Base-by-base conservation (phyloP, 2,329 filamentous ascomycete genomes). In the Penicillium occitanis region DNA sequence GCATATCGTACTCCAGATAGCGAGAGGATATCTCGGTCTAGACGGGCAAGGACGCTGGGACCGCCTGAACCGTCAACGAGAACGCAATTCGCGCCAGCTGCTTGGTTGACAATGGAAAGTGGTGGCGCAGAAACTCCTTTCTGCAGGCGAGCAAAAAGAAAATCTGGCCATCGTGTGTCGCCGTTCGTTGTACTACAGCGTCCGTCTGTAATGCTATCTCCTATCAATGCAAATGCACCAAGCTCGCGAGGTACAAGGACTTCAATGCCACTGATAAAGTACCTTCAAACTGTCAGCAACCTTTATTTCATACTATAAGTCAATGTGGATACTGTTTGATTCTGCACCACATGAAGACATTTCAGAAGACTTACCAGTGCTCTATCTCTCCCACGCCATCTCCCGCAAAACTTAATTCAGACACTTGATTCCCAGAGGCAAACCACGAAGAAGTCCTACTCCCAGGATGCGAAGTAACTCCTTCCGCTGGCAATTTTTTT, bases 81-180 rank as follows among this genome's bases (percentile, higher is more conserved):
- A 1, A 91, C 82, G 0, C 87, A 79, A 74, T 91, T 91, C n/a
- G 88, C 89, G 53, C 88, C 88, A 0, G 88, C 88, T 1, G 88
- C 88, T 75, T 90, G 85, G 77, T 91, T 90, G 68, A 83, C 80
- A 13, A 90, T 76, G 13, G 83, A 82, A 61, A 90, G 82, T 67
- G 83, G 77, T 25, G 76, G 78, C 57, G 84, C 82, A 13, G 74
- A 69, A 10, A 74, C 72, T 57, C 80, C 73, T 69, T 82, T 72
- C 71, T 86, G 82, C 79, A 88, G 76, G 65, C 81, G 80, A 13
- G 78, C 77, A 33, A 87, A 77, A 17, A 89, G 77, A 0, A 86
- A 77, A 70, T 88, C 85, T 2, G 86, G 84, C 86, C 87, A 88
- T 42, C 51, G 62, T 2, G 62, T 64, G 75, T 89, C 88, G 25